A percentile compares a stretch with the other conserved stretches of the same genome.
phyloP scores from a whole-genome alignment of 192 early-diverging fungal genomes.

The Ambispora gerdemannii region DNA sequence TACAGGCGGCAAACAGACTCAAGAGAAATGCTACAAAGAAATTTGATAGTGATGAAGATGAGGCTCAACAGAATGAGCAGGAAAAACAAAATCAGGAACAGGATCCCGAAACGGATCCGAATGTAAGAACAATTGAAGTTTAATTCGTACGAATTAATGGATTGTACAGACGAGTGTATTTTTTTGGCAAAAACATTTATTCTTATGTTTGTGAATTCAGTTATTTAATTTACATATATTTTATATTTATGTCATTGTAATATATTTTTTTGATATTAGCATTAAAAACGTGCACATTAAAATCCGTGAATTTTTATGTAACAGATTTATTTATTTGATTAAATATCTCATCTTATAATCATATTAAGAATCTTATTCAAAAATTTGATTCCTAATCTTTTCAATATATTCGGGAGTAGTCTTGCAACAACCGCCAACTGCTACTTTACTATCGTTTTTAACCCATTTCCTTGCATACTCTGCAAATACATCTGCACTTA shows the following conservation, averaged over 20 bases:
- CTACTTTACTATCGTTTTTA: constrained; percentile 40
- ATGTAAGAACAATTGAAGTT: neutral
- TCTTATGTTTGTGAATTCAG: too few relatives aligned
- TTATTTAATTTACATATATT: too few relatives aligned
- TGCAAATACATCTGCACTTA: constrained; percentile 39
- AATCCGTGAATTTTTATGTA: too few relatives aligned
- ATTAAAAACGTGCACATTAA: too few relatives aligned
- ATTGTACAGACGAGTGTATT: too few relatives aligned
- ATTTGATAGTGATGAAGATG: neutral
- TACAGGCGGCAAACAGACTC: constrained; percentile 34
- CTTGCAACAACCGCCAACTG: constrained; percentile 61
- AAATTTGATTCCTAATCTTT: neutral
- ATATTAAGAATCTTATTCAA: neutral
- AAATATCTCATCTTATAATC: too few relatives aligned
- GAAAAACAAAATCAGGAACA: neutral
- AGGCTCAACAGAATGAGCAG: neutral
- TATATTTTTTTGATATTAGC: too few relatives aligned
- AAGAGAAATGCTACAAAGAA: neutral
- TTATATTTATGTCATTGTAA: too few relatives aligned
- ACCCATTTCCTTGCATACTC: constrained; percentile 33
- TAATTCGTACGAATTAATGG: too few relatives aligned
- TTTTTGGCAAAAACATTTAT: too few relatives aligned
- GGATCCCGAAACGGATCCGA: neutral
- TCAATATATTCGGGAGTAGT: constrained; percentile 52
- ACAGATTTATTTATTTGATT: too few relatives aligned